Evolutionary conservation across 371 early-diverging fungal genomes (phyloP).

Genomic region (Mortierella sp.): DNA sequence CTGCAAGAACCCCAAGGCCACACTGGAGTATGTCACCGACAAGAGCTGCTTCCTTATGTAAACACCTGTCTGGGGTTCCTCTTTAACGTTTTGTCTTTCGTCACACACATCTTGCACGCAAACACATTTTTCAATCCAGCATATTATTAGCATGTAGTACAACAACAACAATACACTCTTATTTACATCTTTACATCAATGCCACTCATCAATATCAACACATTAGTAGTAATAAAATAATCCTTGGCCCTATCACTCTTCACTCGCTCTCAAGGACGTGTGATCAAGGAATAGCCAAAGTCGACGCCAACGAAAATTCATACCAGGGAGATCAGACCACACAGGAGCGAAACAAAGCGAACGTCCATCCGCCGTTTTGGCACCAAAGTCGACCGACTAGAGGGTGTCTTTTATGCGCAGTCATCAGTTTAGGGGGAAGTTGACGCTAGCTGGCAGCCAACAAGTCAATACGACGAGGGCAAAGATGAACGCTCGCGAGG

Average conservation of each 20-base stretch:
- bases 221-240: too few species aligned
- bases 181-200: too few species aligned
- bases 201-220: too few species aligned
- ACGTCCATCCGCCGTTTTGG: neutral
- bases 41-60: neutral
- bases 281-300: too few species aligned
- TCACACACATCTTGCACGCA: too few species aligned
- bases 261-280: too few species aligned
- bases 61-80: neutral
- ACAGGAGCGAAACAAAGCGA: neutral
- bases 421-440: neutral
- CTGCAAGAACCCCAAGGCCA: neutral
- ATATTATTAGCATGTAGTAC: too few species aligned
- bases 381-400: neutral
- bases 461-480: neutral
- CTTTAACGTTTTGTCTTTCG: neutral
- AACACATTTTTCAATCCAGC: too few species aligned
- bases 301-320: neutral
- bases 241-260: too few species aligned
- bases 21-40: neutral
- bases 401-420: neutral
- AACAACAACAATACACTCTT: too few species aligned
- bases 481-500: too few species aligned
- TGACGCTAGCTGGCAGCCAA: neutral
- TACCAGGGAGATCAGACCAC: neutral